Percentiles rank a stretch among this genome's conserved stretches.
Evolutionary conservation across 306 rosid genomes (phyloP).

Genomic region (Castanospermum australe): DNA sequence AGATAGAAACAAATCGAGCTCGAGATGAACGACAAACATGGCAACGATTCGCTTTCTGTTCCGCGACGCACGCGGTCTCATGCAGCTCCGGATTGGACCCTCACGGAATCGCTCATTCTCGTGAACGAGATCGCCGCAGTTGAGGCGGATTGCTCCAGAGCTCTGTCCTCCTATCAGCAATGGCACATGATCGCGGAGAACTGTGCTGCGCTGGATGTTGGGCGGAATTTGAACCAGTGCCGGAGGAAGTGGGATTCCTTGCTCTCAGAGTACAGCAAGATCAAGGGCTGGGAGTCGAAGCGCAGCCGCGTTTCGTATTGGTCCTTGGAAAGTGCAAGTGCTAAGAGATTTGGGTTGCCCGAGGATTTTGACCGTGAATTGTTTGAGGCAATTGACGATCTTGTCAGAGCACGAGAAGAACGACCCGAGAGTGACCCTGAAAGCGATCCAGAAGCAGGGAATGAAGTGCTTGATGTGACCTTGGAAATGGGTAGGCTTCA

Average conservation of each 20-base stretch:
- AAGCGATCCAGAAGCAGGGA: constrained; percentile 52
- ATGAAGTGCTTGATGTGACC: constrained; percentile 38
- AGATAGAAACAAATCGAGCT: neutral
- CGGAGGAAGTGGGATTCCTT: constrained; percentile 73
- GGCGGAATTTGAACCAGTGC: constrained; percentile 55
- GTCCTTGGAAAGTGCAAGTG: constrained; percentile 37
- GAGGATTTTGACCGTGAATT: constrained; percentile 53
- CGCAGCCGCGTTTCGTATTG: constrained; percentile 26
- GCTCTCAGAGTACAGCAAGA: constrained; percentile 24
- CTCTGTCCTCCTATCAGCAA: constrained; percentile 36
- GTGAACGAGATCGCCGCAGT: constrained; percentile 74
- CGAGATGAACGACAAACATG: constrained; percentile 11
- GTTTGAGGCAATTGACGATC: constrained; percentile 42
- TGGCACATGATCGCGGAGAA: constrained; percentile 45
- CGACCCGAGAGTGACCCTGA: constrained; percentile 50
- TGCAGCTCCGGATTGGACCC: constrained; percentile 65
- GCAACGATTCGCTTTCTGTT: neutral
- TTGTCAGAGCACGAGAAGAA: constrained; percentile 43
- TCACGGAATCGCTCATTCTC: constrained; percentile 55
- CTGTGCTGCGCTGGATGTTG: constrained; percentile 53
- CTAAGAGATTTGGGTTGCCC: constrained; percentile 44
- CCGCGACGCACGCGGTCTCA: constrained; percentile 64
- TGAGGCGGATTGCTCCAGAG: constrained; percentile 65
- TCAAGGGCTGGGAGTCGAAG: constrained; percentile 28
- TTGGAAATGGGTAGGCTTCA: constrained; percentile 53